Percentiles rank a stretch among this genome's conserved stretches.
Conservation (phyloP, 352 stramenopile genomes). For the Globisporangium perplexum region DNA sequence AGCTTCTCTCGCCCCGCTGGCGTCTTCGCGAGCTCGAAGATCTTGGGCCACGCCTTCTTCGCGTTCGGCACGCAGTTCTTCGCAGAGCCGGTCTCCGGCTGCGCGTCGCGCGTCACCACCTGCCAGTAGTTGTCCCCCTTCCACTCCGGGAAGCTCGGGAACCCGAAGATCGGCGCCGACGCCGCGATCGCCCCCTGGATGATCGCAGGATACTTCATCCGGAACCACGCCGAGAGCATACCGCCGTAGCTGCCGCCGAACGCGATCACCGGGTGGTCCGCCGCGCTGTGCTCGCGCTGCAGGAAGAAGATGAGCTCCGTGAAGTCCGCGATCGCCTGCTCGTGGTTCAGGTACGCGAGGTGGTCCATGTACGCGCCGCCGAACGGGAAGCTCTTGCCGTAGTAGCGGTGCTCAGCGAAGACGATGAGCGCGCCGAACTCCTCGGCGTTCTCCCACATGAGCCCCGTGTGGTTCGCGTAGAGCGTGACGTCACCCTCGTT, state of each 20-base stretch:
- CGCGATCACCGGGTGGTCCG: constrained; percentile 84
- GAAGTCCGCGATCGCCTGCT: constrained; percentile 94
- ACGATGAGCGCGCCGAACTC: constrained; percentile 89
- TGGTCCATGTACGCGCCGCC: constrained; percentile 57
- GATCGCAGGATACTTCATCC: constrained; percentile 94
- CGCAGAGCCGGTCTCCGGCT: constrained; percentile 54
- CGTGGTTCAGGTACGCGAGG: constrained; percentile 80
- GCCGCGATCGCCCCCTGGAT: constrained; percentile 91
- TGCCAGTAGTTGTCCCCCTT: constrained; percentile 79
- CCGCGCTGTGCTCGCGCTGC: constrained; percentile 63
- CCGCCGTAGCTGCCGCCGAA: constrained; percentile 96
- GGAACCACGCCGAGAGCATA: constrained; percentile 93
- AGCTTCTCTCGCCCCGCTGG: constrained; percentile 43
- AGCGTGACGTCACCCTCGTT: constrained; percentile 94
- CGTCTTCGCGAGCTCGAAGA: constrained; percentile 70
- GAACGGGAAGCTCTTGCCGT: constrained; percentile 88
- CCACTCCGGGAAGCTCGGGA: constrained; percentile 60
- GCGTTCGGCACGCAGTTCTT: constrained; percentile 83
- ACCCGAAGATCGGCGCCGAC: constrained; percentile 92
- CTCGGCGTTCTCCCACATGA: constrained; percentile 93
- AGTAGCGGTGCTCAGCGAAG: constrained; percentile 96
- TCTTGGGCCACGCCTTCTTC: constrained; percentile 64
- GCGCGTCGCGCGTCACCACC: constrained; percentile 73
- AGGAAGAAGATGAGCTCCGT: constrained; percentile 84
- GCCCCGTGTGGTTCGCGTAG: constrained; percentile 92